phyloP scores from a whole-genome alignment of 148 eudicot species.

The Rhododendron ovatum region DNA sequence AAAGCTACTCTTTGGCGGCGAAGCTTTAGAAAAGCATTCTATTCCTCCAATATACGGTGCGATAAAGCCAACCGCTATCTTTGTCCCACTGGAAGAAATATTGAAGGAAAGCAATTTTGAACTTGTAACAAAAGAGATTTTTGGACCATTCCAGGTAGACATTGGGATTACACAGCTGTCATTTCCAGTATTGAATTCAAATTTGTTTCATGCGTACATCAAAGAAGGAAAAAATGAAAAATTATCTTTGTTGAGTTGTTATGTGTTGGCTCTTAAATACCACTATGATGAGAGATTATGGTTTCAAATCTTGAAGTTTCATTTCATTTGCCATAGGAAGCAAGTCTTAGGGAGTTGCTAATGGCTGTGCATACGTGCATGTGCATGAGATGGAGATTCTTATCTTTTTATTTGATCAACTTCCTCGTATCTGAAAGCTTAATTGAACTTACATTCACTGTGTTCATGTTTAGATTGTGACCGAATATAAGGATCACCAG shows the following conservation, averaged over 20 bases:
- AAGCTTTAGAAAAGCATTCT: conserved; percentile 68
- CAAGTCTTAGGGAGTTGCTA: not conserved
- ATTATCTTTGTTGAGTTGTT: not conserved
- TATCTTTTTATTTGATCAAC: not conserved
- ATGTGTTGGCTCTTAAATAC: not conserved
- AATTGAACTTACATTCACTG: not conserved
- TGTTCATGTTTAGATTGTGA: conserved; percentile 45
- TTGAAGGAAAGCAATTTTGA: conserved; percentile 69
- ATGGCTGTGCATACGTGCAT: too few relatives aligned
- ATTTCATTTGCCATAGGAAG: not conserved
- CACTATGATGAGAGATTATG: not conserved
- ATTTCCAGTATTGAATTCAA: too few relatives aligned
- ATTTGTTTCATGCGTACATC: not conserved
- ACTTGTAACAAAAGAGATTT: conserved; percentile 31
- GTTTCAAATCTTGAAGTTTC: not conserved
- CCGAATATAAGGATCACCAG: conserved; percentile 78
- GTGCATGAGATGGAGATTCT: not conserved
- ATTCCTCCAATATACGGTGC: conserved; percentile 87
- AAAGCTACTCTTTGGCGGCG: conserved; percentile 81
- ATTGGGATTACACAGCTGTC: not conserved
- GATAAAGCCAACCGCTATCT: conserved; percentile 85
- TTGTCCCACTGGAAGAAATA: conserved; percentile 82
- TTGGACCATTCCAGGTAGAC: not conserved
- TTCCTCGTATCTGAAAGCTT: not conserved
- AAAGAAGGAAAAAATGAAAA: not conserved